Conservation (phyloP, 2,329 filamentous ascomycete species). For the Aureobasidium subglaciale region DNA sequence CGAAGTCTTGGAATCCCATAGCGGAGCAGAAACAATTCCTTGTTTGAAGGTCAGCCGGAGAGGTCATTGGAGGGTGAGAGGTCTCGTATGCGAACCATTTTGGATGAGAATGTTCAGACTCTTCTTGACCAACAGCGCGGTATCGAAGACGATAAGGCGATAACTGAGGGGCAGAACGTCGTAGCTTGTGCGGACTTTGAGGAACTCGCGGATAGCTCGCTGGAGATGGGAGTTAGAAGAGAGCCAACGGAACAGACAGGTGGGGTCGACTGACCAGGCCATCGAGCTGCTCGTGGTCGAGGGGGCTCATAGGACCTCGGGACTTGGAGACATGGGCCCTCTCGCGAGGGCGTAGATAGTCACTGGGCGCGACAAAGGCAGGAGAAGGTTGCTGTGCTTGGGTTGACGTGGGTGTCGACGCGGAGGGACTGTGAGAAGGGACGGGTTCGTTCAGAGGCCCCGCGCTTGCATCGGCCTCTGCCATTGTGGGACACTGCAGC, state of each 20-base stretch:
- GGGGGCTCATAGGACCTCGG: conserved; percentile 44
- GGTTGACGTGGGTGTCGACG: background rate
- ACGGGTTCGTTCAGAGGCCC: conserved; percentile 10
- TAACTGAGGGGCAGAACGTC: conserved; percentile 95
- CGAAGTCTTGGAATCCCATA: conserved; percentile 92
- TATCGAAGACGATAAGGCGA: conserved; percentile 92
- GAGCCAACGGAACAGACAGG: conserved; percentile 15
- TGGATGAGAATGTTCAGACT: conserved; percentile 91
- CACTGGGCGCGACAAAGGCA: conserved; percentile 32
- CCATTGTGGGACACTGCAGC: conserved; percentile 1
- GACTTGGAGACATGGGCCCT: conserved; percentile 17
- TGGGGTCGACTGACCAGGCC: conserved; percentile 57
- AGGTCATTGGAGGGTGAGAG: background rate
- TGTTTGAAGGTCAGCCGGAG: conserved; percentile 14
- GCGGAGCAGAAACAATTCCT: conserved; percentile 95
- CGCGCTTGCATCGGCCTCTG: conserved; percentile 12
- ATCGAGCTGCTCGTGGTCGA: conserved; percentile 71
- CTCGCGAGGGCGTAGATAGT: conserved; percentile 27
- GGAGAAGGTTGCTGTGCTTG: conserved; percentile 16
- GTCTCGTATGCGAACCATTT: conserved; percentile 58
- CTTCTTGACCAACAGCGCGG: conserved; percentile 90
- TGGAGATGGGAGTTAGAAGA: conserved; percentile 31
- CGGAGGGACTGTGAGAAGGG: background rate
- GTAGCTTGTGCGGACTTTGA: conserved; percentile 94
- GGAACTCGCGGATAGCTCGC: conserved; percentile 89